These are phyloP conservation scores for Binderoboletus segoi DNA, from an alignment of 1,284 basidiomycete species.

Conservation along the genomic window DNA sequence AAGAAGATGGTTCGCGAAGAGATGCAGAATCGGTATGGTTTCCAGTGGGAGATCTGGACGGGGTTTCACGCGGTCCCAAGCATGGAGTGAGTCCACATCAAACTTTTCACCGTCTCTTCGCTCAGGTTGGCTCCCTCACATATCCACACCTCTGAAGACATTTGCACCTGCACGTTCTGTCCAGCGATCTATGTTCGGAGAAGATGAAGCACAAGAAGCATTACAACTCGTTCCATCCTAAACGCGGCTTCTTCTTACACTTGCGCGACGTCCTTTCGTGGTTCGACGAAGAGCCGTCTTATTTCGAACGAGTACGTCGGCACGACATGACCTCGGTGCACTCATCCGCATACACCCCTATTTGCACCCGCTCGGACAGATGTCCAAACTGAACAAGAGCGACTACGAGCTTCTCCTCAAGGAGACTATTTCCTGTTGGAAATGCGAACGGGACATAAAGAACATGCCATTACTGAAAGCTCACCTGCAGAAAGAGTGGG, in stretches of 20 bases:
- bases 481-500: constrained; percentile 70
- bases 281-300: constrained; percentile 65
- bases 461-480: constrained; percentile 80
- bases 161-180: constrained; percentile 86
- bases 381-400: constrained; percentile 50
- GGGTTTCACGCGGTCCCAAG: constrained; percentile 90
- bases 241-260: constrained; percentile 83
- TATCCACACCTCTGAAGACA: constrained; percentile 56
- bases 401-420: constrained; percentile 72
- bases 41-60: constrained; percentile 76
- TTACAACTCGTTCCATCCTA: constrained; percentile 92
- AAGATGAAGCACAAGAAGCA: constrained; percentile 90
- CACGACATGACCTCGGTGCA: background rate
- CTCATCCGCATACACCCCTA: background rate
- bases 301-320: constrained; percentile 51
- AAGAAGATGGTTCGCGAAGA: constrained; percentile 73
- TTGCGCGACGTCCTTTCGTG: constrained; percentile 75
- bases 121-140: background rate
- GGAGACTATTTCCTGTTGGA: constrained; percentile 67
- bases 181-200: constrained; percentile 76
- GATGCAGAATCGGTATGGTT: constrained; percentile 79
- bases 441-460: constrained; percentile 60
- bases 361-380: constrained; percentile 39
- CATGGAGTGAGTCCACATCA: constrained; percentile 57
- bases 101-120: background rate